These are phyloP conservation scores for Kalmusia sp. DNA, from an alignment of 2,329 filamentous ascomycete genomes.

Conservation along the genomic window DNA sequence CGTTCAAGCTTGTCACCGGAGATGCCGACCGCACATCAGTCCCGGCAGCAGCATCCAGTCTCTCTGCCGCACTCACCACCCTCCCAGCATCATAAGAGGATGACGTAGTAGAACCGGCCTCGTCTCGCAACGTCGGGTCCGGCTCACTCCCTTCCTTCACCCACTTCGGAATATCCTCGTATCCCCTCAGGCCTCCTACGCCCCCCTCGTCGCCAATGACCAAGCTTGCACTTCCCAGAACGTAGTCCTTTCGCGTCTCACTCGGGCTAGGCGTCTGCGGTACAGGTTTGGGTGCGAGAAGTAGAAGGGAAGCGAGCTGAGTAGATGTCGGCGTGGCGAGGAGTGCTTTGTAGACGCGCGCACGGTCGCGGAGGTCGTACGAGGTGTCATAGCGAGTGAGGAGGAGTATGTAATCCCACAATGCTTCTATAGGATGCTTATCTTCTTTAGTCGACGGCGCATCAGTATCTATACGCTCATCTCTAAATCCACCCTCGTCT, in stretches of 20 bases:
- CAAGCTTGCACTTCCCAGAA: constrained; percentile 84
- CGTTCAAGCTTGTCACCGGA: constrained; percentile 58
- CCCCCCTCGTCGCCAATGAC: constrained; percentile 80
- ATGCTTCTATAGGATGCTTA: constrained; percentile 72
- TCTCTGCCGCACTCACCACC: constrained; percentile 66
- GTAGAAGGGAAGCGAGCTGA: constrained; percentile 86
- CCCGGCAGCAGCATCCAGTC: constrained; percentile 65
- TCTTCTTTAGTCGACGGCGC: constrained; percentile 30
- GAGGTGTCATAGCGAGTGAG: constrained; percentile 92
- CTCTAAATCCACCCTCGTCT: constrained; percentile 45
- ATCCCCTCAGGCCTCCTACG: constrained; percentile 73
- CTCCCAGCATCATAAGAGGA: constrained; percentile 41
- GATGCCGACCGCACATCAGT: constrained; percentile 44
- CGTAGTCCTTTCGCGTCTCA: constrained; percentile 77
- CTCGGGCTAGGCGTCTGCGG: constrained; percentile 90
- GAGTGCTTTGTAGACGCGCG: constrained; percentile 85
- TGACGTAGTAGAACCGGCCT: constrained; percentile 38
- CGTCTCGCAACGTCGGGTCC: constrained; percentile 73
- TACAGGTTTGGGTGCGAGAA: constrained; percentile 92
- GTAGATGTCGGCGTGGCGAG: constrained; percentile 75
- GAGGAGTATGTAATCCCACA: constrained; percentile 86
- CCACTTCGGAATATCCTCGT: constrained; percentile 86
- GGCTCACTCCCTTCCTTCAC: constrained; percentile 82
- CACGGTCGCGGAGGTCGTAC: constrained; percentile 91
- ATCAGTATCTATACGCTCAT: constrained; percentile 27